Base-by-base conservation (phyloP, 2,329 filamentous ascomycete species). In the Monilinia laxa region DNA sequence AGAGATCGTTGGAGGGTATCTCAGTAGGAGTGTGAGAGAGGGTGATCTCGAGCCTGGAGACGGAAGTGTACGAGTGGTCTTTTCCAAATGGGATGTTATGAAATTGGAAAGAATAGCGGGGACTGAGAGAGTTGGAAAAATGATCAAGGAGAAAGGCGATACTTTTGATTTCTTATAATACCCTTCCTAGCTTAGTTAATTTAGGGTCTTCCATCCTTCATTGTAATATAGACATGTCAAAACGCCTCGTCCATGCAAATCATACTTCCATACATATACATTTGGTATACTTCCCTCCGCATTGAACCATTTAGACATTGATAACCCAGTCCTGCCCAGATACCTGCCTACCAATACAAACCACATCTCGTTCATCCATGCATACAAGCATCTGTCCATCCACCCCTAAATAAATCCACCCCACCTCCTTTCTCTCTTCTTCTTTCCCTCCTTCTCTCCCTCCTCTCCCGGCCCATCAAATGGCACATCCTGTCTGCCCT, bases 81-180 rank as follows among this genome's bases (percentile, higher is more conserved):
- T 98, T 76, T 94, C 91, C 11, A 93, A 88, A 77, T 97, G 93
- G 83, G 95, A 99, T 80, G 86, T 88, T 16, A 81, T 98, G 80
- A 93, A 91, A 81, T 79, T 98, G 73, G 95, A 99, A 82, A 85
- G 95, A 67, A 81, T 98, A 51, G 93, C 93, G 2, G 95, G 95
- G 1, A 91, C 85, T 2, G 86, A 90, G 79, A 85, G 95, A 69
- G 87, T 95, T 9, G 88, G 87, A 20, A 91, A 87, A 77, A 95
- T 99, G 92, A 81, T 97, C 66, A 85, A 84, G 69, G 92, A 96
- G 73, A 87, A 86, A 75, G 89, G 88, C 4, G 94, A 98, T 84
- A 95, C 91, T 0, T 99, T 98, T 85, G 93, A 97, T 76, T 98
- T 98, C 83, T 83, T 96, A 69, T 97, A 85, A 69, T 69, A 64